phyloP scores from a whole-genome alignment of 805 yeast species.

The Ogataea wickerhamii region DNA sequence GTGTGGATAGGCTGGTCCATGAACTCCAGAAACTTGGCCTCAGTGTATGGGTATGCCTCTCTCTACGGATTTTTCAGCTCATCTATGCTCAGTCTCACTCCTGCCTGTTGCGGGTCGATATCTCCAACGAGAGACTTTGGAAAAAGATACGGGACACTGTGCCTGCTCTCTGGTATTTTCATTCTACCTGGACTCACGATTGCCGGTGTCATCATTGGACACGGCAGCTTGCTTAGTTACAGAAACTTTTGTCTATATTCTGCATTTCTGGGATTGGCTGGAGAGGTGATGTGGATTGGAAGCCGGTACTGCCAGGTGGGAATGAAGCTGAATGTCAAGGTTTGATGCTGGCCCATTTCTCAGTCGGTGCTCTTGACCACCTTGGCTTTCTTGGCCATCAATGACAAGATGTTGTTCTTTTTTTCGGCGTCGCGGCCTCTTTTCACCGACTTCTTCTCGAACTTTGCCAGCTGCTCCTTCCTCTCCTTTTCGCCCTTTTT shows the following conservation, averaged over 20 bases:
- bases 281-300: slow-evolving; percentile 35
- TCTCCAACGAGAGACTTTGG: slow-evolving; percentile 61
- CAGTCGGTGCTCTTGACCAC: slow-evolving; percentile 9
- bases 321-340: slow-evolving; percentile 22
- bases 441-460: slow-evolving; percentile 48
- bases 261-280: slow-evolving; percentile 37
- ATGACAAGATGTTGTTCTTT: slow-evolving; percentile 21
- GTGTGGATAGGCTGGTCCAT: slow-evolving; percentile 57
- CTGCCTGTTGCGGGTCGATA: slow-evolving; percentile 57
- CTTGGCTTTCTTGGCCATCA: slow-evolving; percentile 22
- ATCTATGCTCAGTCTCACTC: slow-evolving; percentile 54
- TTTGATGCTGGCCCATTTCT: slow-evolving; percentile 1
- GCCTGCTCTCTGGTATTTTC: slow-evolving; percentile 33
- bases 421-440: slow-evolving; percentile 19
- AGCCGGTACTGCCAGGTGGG: slow-evolving; percentile 47
- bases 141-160: slow-evolving; percentile 61
- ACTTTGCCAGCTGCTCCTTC: slow-evolving; percentile 61
- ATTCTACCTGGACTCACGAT: slow-evolving; percentile 39
- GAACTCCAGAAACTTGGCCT: slow-evolving; percentile 18
- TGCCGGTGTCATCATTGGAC: slow-evolving; percentile 43
- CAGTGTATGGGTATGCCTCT: slow-evolving; percentile 48
- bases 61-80: slow-evolving; percentile 55
- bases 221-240: slow-evolving; percentile 28
- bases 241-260: slow-evolving; percentile 43
- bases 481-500: slow-evolving; percentile 66